Conservation (phyloP, 2,329 filamentous ascomycete species). For the Claviceps arundinis region DNA sequence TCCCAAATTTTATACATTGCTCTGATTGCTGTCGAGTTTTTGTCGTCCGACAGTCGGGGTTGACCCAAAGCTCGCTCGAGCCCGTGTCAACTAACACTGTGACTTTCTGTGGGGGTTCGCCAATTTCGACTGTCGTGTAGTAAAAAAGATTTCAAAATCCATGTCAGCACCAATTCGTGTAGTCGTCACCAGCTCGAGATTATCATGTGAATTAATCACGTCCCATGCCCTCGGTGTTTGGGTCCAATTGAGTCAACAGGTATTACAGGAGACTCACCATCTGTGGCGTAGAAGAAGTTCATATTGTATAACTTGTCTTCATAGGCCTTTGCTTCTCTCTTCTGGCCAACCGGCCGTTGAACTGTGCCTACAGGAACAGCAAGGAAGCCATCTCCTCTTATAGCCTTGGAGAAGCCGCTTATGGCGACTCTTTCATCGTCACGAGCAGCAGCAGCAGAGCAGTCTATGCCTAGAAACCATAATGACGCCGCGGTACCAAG, state of each 20-base stretch:
- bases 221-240: no score
- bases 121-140: constrained; percentile 22
- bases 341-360: constrained; percentile 10
- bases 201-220: no score
- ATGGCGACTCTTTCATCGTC: background rate
- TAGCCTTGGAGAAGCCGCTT: constrained; percentile 15
- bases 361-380: constrained; percentile 22
- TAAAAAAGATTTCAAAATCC: no score
- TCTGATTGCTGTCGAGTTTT: constrained; percentile 18
- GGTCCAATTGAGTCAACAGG: no score
- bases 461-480: constrained; percentile 7
- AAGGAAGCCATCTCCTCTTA: constrained; percentile 23
- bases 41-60: constrained; percentile 32
- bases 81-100: constrained; percentile 38
- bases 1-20: constrained; percentile 28
- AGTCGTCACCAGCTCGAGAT: background rate
- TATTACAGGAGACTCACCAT: constrained; percentile 16
- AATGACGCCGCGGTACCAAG: constrained; percentile 6
- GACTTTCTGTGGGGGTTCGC: constrained; percentile 27
- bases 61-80: constrained; percentile 42
- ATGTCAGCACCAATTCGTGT: background rate
- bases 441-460: background rate
- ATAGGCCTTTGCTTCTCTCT: constrained; percentile 13
- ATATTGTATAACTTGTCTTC: constrained; percentile 20
- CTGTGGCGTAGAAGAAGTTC: constrained; percentile 26